Percentiles rank a stretch among this genome's conserved stretches.
Evolutionary conservation across 805 yeast genomes (phyloP).

Genomic region (Lachancea quebecensis): DNA sequence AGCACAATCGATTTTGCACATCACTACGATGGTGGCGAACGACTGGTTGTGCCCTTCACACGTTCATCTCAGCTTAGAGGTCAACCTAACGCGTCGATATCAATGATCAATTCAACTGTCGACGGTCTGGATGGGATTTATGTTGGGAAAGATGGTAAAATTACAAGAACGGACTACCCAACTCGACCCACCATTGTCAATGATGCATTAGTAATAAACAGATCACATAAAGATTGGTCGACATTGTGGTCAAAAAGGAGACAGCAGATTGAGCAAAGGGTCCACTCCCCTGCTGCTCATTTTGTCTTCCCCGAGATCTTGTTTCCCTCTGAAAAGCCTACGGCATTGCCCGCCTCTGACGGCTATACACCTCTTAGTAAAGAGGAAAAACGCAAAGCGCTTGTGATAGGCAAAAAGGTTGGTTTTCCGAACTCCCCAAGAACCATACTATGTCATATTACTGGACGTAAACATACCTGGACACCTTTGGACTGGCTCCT

Average conservation of each 20-base stretch:
- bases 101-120: constrained; percentile 2
- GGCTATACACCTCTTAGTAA: constrained; percentile 23
- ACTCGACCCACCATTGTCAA: constrained; percentile 27
- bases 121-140: constrained; percentile 18
- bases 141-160: constrained; percentile 26
- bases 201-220: constrained; percentile 28
- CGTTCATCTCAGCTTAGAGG: constrained; percentile 10
- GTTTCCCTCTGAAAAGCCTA: constrained; percentile 10
- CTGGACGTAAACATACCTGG: constrained; percentile 77
- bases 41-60: background rate
- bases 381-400: constrained; percentile 20
- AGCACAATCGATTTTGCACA: constrained; percentile 10
- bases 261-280: constrained; percentile 14
- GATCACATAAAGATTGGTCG: constrained; percentile 19
- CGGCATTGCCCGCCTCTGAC: constrained; percentile 5
- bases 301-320: constrained; percentile 21
- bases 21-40: constrained; percentile 1
- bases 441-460: constrained; percentile 53
- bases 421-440: constrained; percentile 33
- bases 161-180: constrained; percentile 32
- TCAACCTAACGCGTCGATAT: constrained; percentile 2
- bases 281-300: constrained; percentile 8
- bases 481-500: constrained; percentile 70
- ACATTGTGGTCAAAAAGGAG: constrained; percentile 18
- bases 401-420: constrained; percentile 15